phyloP scores from a whole-genome alignment of 345 rosid species.

The Lumnitzera littorea region DNA sequence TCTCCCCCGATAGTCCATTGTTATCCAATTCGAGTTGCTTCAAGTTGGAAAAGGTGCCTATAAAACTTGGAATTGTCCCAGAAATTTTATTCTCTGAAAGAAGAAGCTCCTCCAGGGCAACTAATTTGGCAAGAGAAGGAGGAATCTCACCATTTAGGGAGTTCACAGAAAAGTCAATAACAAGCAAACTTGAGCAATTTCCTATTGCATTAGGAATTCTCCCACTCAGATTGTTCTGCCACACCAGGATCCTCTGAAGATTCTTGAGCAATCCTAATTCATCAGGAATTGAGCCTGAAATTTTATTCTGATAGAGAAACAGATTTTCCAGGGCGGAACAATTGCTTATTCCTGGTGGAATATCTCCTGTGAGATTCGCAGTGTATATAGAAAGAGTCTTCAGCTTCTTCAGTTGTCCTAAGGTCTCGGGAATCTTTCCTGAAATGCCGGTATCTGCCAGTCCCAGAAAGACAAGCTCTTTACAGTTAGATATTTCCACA shows the following conservation, averaged over 20 bases:
- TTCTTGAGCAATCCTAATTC: slow-evolving; percentile 37
- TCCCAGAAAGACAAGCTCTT: slow-evolving; percentile 33
- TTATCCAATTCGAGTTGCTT: slow-evolving; percentile 64
- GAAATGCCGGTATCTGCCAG: slow-evolving; percentile 65
- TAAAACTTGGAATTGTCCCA: slow-evolving; percentile 35
- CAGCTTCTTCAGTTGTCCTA: slow-evolving; percentile 53
- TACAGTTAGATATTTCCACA: slow-evolving; percentile 48
- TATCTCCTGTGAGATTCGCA: slow-evolving; percentile 44
- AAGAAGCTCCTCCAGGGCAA: slow-evolving; percentile 49
- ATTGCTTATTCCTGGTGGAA: slow-evolving; percentile 49
- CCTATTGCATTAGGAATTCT: slow-evolving; percentile 39
- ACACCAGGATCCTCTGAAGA: slow-evolving; percentile 44
- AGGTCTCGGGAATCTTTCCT: slow-evolving; percentile 40
- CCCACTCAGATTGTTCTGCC: slow-evolving; percentile 59
- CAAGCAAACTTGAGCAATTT: slow-evolving; percentile 33
- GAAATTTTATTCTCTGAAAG: slow-evolving; percentile 48
- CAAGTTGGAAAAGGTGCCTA: slow-evolving; percentile 37
- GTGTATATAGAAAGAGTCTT: slow-evolving; percentile 56
- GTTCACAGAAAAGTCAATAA: slow-evolving; percentile 59
- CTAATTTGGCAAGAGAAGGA: slow-evolving; percentile 28
- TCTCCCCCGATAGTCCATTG: slow-evolving; percentile 40
- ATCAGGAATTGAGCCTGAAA: slow-evolving; percentile 46
- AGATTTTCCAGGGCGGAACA: slow-evolving; percentile 46
- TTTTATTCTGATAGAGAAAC: slow-evolving; percentile 51
- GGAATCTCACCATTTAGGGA: slow-evolving; percentile 42